phyloP scores from a whole-genome alignment of 352 stramenopile species.

The Globisporangium nodosum region DNA sequence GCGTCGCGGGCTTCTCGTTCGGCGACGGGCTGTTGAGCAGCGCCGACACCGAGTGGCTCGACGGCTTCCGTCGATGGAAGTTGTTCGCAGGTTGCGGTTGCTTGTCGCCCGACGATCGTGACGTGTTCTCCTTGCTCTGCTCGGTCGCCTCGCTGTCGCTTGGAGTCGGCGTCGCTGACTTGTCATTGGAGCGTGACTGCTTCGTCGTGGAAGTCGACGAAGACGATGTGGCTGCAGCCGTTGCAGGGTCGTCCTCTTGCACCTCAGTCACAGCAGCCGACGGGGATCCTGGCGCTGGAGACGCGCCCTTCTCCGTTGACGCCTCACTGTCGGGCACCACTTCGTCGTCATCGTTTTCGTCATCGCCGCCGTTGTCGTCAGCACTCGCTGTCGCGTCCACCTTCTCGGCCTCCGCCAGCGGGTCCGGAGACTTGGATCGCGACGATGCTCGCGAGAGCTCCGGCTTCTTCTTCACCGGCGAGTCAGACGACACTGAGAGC shows the following conservation, averaged over 20 bases:
- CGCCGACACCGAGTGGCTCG: conserved; percentile 61
- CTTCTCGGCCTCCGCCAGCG: background rate
- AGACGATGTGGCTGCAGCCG: background rate
- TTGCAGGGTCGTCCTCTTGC: background rate
- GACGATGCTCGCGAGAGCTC: conserved; percentile 9
- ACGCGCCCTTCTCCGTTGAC: conserved; percentile 1
- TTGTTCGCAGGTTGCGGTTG: conserved; percentile 3
- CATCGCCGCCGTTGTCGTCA: background rate
- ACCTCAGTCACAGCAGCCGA: background rate
- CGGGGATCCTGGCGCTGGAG: background rate
- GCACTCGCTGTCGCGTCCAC: background rate
- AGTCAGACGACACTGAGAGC: conserved; percentile 21
- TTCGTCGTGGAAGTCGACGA: background rate
- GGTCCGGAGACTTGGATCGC: conserved; percentile 9
- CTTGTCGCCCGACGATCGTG: background rate
- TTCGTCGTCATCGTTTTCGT: conserved; percentile 1
- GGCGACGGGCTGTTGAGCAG: conserved; percentile 64
- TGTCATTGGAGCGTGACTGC: background rate
- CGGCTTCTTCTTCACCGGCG: conserved; percentile 16
- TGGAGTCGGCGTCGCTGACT: background rate
- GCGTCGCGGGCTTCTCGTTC: conserved; percentile 28
- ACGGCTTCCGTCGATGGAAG: conserved; percentile 28
- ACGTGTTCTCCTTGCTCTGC: conserved; percentile 7
- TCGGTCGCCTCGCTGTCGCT: background rate
- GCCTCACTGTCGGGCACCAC: background rate